These are phyloP conservation scores for Fomitopsis pulvina DNA, from an alignment of 768 basidiomycete genomes.

Conservation along the genomic window DNA sequence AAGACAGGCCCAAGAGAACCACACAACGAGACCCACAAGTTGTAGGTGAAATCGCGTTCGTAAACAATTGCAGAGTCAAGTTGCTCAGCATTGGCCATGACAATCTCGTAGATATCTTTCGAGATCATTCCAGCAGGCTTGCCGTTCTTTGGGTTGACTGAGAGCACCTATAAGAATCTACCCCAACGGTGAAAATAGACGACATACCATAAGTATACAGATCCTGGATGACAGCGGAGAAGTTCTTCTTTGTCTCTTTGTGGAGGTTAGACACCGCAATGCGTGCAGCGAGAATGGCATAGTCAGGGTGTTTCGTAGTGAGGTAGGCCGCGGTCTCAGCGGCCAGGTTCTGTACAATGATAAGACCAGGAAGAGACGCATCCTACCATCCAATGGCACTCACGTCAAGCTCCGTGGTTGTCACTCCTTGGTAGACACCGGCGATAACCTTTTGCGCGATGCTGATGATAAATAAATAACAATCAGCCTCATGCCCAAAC, in stretches of 20 bases:
- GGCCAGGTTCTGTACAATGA: conserved; percentile 69
- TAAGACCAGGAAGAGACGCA: neutral
- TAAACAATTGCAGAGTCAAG: conserved; percentile 97
- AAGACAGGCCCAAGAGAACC: neutral
- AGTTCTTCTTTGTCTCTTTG: conserved; percentile 98
- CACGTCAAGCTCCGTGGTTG: conserved; percentile 95
- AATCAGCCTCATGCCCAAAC: neutral
- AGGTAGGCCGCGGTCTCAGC: conserved; percentile 96
- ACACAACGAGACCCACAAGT: conserved; percentile 55
- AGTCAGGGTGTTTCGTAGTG: conserved; percentile 96
- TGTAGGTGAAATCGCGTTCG: conserved; percentile 96
- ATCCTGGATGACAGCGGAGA: conserved; percentile 88
- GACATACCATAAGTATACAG: conserved; percentile 78
- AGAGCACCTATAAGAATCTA: neutral
- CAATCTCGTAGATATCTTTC: conserved; percentile 73
- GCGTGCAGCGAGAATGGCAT: conserved; percentile 95
- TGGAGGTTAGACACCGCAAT: conserved; percentile 98
- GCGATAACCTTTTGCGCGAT: conserved; percentile 89
- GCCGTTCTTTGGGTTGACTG: conserved; percentile 95
- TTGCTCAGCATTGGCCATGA: conserved; percentile 71
- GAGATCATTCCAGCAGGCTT: conserved; percentile 87
- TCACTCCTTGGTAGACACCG: conserved; percentile 93
- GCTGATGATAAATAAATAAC: conserved; percentile 29
- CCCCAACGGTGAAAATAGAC: neutral
- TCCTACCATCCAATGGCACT: conserved; percentile 21